phyloP scores from a whole-genome alignment of 2,329 filamentous ascomycete species.

The Bipolaris zeicola region DNA sequence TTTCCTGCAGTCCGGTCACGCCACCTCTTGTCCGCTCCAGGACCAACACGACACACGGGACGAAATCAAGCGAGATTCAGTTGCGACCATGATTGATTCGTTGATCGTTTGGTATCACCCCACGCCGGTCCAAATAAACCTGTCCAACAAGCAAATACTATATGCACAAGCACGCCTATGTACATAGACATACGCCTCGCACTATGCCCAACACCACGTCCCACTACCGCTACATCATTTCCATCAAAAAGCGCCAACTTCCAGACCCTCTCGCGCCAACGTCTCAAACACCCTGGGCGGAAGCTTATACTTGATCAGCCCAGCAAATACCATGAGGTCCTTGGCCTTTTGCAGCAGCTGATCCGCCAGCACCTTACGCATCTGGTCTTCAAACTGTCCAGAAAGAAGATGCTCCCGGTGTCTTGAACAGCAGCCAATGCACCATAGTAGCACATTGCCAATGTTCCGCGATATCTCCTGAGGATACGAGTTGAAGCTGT shows the following conservation, averaged over 20 bases:
- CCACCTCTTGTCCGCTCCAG: neutral
- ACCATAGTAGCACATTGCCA: slow-evolving; percentile 92
- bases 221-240: neutral
- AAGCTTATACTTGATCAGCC: slow-evolving; percentile 88
- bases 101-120: slow-evolving; percentile 7
- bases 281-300: slow-evolving; percentile 87
- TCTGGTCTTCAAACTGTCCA: slow-evolving; percentile 73
- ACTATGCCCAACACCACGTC: neutral
- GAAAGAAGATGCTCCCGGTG: slow-evolving; percentile 70
- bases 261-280: slow-evolving; percentile 73
- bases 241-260: slow-evolving; percentile 38
- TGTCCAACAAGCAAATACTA: neutral
- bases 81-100: neutral
- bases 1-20: neutral
- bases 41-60: no score
- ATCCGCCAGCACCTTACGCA: slow-evolving; percentile 62
- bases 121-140: neutral
- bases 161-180: no score
- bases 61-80: neutral
- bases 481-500: slow-evolving; percentile 78
- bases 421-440: slow-evolving; percentile 80
- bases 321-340: slow-evolving; percentile 92
- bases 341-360: slow-evolving; percentile 79
- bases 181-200: no score
- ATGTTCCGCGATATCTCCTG: slow-evolving; percentile 86